Base-by-base conservation (phyloP, 2,329 filamentous ascomycete species). In the Alternaria brassicae region DNA sequence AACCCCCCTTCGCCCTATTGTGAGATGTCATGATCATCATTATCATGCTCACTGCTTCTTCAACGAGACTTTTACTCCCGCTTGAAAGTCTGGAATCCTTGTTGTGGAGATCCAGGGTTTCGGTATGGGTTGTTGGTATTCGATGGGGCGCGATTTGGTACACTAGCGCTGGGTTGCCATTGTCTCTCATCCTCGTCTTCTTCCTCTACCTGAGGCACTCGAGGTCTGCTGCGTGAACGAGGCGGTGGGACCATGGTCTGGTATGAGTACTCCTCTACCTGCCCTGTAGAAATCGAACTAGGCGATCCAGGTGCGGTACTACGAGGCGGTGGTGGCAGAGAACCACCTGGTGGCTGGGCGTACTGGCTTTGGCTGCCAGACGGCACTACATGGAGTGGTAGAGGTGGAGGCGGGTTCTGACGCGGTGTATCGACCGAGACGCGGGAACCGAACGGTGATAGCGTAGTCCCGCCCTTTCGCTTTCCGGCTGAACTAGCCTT, bases 401-500 rank as follows among this genome's bases (percentile, higher is more conserved):
- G 63, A 10, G 72, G 67, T n/a, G 74, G 73, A 56, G 74, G 72
- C 34, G 60, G 53, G 47, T 56, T 65, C 47, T 68, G 69, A 39
- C 67, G 65, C 15, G 48, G 44, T 7, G 61, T 63, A 25, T 70
- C 66, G 21, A 56, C 63, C 6, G 65, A 72, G 6, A 55, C 42
- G 27, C 64, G 63, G 12, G 60, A 44, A 8, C 61, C 56, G 17
- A 66, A 68, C 9, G 72, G 72, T 7, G 72, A 71, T 17, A 72
- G 63, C 5, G 68, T 70, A 13, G 67, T 42, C 3, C 68, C 70
- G 21, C 72, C 71, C 52, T 74, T 77, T 55, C 81, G 75, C 69
- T 80, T 81, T 27, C 82, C 82, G 9, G 70, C 70, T 5, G 78
- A 81, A 72, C 74, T 81, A 41, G 76, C 80, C 49, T 81, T 80